Base-by-base conservation (phyloP, 108 stramenopile genomes). In the Schizochytrium sp. region DNA sequence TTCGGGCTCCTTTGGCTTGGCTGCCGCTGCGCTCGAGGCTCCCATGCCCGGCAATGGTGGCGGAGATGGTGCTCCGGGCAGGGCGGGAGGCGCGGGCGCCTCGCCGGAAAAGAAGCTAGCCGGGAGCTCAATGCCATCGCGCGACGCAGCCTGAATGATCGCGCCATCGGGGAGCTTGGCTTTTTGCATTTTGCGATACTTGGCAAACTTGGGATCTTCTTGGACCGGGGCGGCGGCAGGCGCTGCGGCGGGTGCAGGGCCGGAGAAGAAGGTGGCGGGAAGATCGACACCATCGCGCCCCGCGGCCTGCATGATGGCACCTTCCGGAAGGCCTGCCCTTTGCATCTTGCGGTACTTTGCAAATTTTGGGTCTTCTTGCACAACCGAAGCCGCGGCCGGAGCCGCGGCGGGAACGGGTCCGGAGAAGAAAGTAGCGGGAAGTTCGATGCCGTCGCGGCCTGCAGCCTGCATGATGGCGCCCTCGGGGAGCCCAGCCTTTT, bases 121-220 rank as follows among this genome's bases (percentile, higher is more conserved):
- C 0, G 76, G 76, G 1, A 83, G 76, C 76, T 83, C 48, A 45
- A 83, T 53, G 76, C 76, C 76, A 45, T 83, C 76, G 45, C 76
- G 45, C 16, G 48, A 12, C 2, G 76, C 76, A 4, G 76, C 76
- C 76, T 83, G 76, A 0, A 83, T 83, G n/a, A 83, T 53, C 25
- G 76, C 76, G 76, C 76, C 76, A 6, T 83, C 76, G 19, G 76
- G 76, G 0, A 83, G 76, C 51, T 28, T 28, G 51, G 76, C 76
- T 45, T 34, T 83, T 4, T 83, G 76, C 76, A 83, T 83, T 23
- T 83, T 83, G 76, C 76, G 76, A 34, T 83, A 83, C 51, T 83
- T 83, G n/a, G 76, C 76, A 23, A 83, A 83, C 51, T 83, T 83
- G n/a, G 76, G 76, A 28, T 83, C 76, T 83, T 83, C 76, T 23